Conservation (phyloP, 805 yeast genomes). For the Priceomyces haplophilus region DNA sequence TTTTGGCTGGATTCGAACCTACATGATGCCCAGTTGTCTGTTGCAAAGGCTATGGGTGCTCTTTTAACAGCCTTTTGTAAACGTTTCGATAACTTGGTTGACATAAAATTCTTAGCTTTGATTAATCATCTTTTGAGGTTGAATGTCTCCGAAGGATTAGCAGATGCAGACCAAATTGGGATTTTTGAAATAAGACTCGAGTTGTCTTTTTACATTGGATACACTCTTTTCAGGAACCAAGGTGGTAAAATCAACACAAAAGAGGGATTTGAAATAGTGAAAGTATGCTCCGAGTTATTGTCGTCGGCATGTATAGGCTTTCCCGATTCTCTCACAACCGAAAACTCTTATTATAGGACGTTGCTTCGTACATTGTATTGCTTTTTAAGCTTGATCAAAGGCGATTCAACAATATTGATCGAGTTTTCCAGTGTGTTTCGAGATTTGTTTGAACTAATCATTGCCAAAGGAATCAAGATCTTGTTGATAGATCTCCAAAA, state of each 20-base stretch:
- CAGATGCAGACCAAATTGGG: slow-evolving; percentile 45
- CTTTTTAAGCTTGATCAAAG: slow-evolving; percentile 42
- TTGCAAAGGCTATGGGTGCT: slow-evolving; percentile 78
- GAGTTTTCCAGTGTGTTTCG: slow-evolving; percentile 50
- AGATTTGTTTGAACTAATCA: slow-evolving; percentile 58
- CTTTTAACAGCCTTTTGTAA: slow-evolving; percentile 64
- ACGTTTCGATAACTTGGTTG: slow-evolving; percentile 34
- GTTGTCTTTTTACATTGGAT: slow-evolving; percentile 53
- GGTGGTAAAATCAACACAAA: slow-evolving; percentile 28
- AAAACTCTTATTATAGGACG: slow-evolving; percentile 50
- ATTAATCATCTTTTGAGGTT: slow-evolving; percentile 51
- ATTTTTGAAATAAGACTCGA: slow-evolving; percentile 64
- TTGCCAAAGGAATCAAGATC: slow-evolving; percentile 63
- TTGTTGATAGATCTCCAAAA: slow-evolving; percentile 58
- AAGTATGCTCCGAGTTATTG: slow-evolving; percentile 44
- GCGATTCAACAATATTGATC: slow-evolving; percentile 38
- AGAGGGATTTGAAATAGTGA: slow-evolving; percentile 40
- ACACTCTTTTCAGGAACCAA: slow-evolving; percentile 35
- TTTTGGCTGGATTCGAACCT: slow-evolving; percentile 64
- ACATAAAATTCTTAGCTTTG: slow-evolving; percentile 19
- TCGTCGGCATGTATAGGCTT: slow-evolving; percentile 50
- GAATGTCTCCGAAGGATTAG: slow-evolving; percentile 50
- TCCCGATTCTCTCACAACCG: slow-evolving; percentile 37
- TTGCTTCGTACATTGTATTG: slow-evolving; percentile 57
- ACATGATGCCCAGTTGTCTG: slow-evolving; percentile 61